phyloP scores from a whole-genome alignment of 2,329 filamentous ascomycete genomes.

The Pyrenophora graminea region DNA sequence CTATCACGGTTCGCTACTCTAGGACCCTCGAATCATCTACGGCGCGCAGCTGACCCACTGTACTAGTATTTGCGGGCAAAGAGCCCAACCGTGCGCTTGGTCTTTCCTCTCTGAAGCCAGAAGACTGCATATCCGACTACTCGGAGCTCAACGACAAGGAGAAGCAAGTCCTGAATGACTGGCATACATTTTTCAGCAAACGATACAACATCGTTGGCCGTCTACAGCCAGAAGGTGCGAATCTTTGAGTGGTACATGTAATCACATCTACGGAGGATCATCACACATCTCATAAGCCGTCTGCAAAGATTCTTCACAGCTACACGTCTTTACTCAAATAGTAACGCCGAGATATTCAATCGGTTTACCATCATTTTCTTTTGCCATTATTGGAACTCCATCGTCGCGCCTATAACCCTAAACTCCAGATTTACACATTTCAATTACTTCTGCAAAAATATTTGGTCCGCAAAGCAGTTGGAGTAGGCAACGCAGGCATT shows the following conservation, averaged over 20 bases:
- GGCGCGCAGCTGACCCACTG: slow-evolving; percentile 6
- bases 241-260: slow-evolving; percentile 12
- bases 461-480: too few species aligned
- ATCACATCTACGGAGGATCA: too few species aligned
- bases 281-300: too few species aligned
- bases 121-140: slow-evolving; percentile 83
- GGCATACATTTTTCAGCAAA: slow-evolving; percentile 96
- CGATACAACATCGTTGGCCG: slow-evolving; percentile 85
- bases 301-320: too few species aligned
- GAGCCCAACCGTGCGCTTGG: slow-evolving; percentile 92
- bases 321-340: not conserved
- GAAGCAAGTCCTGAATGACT: slow-evolving; percentile 83
- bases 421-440: not conserved
- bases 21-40: not conserved
- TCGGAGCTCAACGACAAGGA: slow-evolving; percentile 81
- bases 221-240: slow-evolving; percentile 30
- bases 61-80: slow-evolving; percentile 87
- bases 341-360: not conserved
- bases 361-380: not conserved
- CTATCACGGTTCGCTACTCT: slow-evolving; percentile 73
- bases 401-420: not conserved
- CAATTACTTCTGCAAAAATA: not conserved
- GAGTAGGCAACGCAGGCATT: too few species aligned
- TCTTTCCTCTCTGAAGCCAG: slow-evolving; percentile 80
- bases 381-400: too few species aligned